These are phyloP conservation scores for Taphrina communis DNA, from an alignment of 1,139 yeast genomes.

Conservation along the genomic window DNA sequence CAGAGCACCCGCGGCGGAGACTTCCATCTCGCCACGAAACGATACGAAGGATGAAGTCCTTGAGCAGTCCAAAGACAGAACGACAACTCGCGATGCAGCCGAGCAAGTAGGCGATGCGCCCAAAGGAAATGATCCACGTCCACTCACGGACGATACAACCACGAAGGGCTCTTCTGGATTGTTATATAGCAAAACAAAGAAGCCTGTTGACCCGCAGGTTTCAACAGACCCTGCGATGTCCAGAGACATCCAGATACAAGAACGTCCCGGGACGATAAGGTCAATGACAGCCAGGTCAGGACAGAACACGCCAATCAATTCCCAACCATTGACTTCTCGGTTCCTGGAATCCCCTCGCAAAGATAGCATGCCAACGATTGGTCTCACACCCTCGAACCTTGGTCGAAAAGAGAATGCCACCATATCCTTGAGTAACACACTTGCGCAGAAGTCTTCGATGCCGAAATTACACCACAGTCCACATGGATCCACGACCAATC, in stretches of 20 bases:
- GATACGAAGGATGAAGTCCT: background rate
- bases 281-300: constrained; percentile 1
- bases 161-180: constrained; percentile 2
- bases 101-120: too few relatives aligned
- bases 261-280: background rate
- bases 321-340: constrained; percentile 35
- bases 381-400: background rate
- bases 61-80: background rate
- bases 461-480: constrained; percentile 14
- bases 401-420: constrained; percentile 1
- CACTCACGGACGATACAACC: background rate
- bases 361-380: constrained; percentile 7
- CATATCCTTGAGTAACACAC: background rate
- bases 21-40: background rate
- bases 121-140: background rate
- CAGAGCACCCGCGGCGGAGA: background rate
- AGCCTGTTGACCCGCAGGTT: constrained; percentile 14
- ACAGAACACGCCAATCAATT: constrained; percentile 17
- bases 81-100: background rate
- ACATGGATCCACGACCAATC: constrained; percentile 28
- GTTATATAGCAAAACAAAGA: constrained; percentile 1
- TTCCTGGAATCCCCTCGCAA: constrained; percentile 38
- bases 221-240: constrained; percentile 22
- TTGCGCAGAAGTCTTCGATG: background rate
- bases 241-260: constrained; percentile 16